These are phyloP conservation scores for Whalleya microplaca DNA, from an alignment of 2,329 filamentous ascomycete genomes.

Conservation along the genomic window DNA sequence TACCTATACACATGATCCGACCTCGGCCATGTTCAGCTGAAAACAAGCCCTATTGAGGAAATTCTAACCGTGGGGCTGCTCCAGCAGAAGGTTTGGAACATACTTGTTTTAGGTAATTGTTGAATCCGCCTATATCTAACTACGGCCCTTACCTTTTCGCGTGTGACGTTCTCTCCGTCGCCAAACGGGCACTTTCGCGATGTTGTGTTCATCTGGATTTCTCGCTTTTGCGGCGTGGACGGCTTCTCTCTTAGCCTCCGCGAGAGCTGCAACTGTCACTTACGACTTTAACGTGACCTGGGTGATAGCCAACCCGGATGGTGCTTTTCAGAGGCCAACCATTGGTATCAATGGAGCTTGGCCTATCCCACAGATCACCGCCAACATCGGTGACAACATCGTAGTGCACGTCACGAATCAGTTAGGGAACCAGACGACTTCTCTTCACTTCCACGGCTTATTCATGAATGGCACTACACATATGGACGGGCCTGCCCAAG, in stretches of 20 bases:
- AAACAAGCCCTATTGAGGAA: neutral
- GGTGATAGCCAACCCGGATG: constrained; percentile 75
- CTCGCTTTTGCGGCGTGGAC: constrained; percentile 21
- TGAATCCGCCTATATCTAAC: neutral
- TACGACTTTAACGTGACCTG: constrained; percentile 73
- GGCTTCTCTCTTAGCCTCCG: constrained; percentile 23
- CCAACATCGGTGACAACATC: constrained; percentile 63
- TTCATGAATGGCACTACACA: constrained; percentile 68
- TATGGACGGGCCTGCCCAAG: constrained; percentile 71
- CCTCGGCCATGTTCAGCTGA: neutral
- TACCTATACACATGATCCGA: neutral
- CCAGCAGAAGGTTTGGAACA: neutral
- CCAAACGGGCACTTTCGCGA: constrained; percentile 8
- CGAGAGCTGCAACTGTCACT: constrained; percentile 51
- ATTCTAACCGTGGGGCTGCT: neutral
- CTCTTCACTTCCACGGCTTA: constrained; percentile 72
- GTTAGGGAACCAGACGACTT: constrained; percentile 65
- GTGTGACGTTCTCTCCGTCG: neutral
- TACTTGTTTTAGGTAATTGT: neutral
- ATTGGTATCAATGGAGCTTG: constrained; percentile 80
- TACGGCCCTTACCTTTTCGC: neutral
- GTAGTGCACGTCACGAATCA: constrained; percentile 62
- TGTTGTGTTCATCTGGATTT: constrained; percentile 19
- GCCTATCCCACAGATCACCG: constrained; percentile 71
- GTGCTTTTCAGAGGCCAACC: constrained; percentile 62